Evolutionary conservation across 2,329 filamentous ascomycete species (phyloP).

Genomic region (Fusarium nelsonii): DNA sequence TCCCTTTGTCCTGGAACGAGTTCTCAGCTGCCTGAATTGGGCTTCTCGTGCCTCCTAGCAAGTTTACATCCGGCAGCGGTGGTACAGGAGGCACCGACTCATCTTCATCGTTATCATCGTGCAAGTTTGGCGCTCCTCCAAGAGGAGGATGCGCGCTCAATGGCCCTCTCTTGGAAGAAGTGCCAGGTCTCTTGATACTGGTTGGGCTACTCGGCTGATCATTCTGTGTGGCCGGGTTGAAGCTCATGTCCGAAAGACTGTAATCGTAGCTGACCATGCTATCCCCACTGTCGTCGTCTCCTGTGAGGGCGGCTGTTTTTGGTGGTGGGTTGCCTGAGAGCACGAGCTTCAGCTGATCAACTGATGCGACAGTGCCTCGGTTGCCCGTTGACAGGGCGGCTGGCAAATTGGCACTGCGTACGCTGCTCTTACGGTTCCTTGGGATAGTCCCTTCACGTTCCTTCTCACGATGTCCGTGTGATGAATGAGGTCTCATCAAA

Average conservation of each 20-base stretch:
- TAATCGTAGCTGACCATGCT: constrained; percentile 79
- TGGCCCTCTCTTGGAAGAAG: constrained; percentile 56
- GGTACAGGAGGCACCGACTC: constrained; percentile 68
- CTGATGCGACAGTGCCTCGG: constrained; percentile 67
- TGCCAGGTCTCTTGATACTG: constrained; percentile 51
- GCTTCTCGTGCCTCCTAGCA: constrained; percentile 49
- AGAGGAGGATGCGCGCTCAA: constrained; percentile 59
- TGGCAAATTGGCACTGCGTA: constrained; percentile 64
- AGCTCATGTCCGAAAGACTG: constrained; percentile 74
- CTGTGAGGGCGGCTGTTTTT: constrained; percentile 55
- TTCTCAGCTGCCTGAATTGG: constrained; percentile 46
- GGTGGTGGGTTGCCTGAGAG: constrained; percentile 64
- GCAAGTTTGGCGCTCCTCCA: constrained; percentile 46
- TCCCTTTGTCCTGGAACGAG: constrained; percentile 54
- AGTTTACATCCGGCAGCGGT: constrained; percentile 60
- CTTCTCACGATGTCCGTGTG: constrained; percentile 54
- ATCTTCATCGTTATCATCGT: constrained; percentile 51
- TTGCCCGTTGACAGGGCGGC: constrained; percentile 58
- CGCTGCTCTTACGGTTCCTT: constrained; percentile 66
- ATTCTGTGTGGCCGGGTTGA: constrained; percentile 59
- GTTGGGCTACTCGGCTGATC: constrained; percentile 50
- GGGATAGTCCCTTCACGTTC: constrained; percentile 50
- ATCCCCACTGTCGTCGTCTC: constrained; percentile 69
- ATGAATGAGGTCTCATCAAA: constrained; percentile 61
- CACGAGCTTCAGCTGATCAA: constrained; percentile 73